These are phyloP conservation scores for Stereocaulon alpinum DNA, from an alignment of 495 filamentous ascomycete species.

Conservation along the genomic window DNA sequence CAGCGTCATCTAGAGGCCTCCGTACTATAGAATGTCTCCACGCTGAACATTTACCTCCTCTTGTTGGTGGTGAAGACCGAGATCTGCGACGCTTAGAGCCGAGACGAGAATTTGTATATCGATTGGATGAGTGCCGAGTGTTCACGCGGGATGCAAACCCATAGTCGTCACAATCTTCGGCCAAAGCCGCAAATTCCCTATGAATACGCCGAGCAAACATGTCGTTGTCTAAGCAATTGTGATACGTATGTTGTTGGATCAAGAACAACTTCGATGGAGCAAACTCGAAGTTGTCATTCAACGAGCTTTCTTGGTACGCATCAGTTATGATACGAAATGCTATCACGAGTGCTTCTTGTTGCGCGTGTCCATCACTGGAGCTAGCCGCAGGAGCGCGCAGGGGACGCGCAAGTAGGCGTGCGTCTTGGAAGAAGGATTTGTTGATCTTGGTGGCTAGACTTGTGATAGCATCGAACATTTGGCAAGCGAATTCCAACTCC, in stretches of 20 bases:
- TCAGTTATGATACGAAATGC: conserved; percentile 47
- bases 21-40: conserved; percentile 5
- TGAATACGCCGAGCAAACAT: conserved; percentile 41
- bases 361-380: conserved; percentile 10
- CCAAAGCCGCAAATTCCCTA: conserved; percentile 33
- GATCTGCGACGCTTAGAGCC: conserved; percentile 20
- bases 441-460: conserved; percentile 35
- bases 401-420: conserved; percentile 39
- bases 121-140: conserved; percentile 28
- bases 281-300: conserved; percentile 34
- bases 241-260: conserved; percentile 45
- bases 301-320: conserved; percentile 36
- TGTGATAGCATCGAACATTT: conserved; percentile 33
- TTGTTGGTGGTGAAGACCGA: conserved; percentile 29
- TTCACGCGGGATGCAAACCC: conserved; percentile 27
- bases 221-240: conserved; percentile 37
- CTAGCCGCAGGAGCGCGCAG: conserved; percentile 37
- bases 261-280: conserved; percentile 48
- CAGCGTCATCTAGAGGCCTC: conserved; percentile 24
- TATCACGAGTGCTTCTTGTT: conserved; percentile 33
- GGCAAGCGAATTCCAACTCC: conserved; percentile 33
- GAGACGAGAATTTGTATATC: conserved; percentile 14
- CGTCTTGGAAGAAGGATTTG: conserved; percentile 35
- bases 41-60: neutral
- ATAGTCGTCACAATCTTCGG: conserved; percentile 16